Conservation (phyloP, 2,329 filamentous ascomycete species). For the Pseudocercospora macadamiae region DNA sequence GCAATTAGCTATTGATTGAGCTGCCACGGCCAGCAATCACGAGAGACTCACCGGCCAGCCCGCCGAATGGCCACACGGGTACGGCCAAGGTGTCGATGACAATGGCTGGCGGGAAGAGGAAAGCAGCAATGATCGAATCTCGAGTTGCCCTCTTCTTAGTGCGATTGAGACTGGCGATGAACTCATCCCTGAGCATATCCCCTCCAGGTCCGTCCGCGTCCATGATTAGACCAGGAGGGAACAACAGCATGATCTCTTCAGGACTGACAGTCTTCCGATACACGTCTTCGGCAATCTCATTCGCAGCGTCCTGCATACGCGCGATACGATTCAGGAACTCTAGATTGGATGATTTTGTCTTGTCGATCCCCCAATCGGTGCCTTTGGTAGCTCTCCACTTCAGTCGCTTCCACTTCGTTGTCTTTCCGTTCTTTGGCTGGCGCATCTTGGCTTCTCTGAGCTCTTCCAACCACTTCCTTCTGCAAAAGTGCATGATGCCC, state of each 20-base stretch:
- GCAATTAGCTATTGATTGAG: too few species aligned
- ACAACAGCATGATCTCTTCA: slow-evolving; percentile 47
- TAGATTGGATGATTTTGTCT: slow-evolving; percentile 46
- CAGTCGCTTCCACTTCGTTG: slow-evolving; percentile 46
- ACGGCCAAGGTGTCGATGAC: slow-evolving; percentile 40
- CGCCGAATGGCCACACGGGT: slow-evolving; percentile 44
- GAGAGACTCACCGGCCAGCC: slow-evolving; percentile 28
- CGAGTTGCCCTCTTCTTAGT: slow-evolving; percentile 47
- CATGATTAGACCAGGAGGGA: slow-evolving; percentile 36
- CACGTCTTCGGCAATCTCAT: slow-evolving; percentile 37
- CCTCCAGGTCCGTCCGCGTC: slow-evolving; percentile 33
- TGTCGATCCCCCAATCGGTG: slow-evolving; percentile 45
- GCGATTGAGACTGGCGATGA: slow-evolving; percentile 46
- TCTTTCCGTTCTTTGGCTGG: slow-evolving; percentile 42
- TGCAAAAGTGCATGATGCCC: slow-evolving; percentile 46
- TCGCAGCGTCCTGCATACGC: slow-evolving; percentile 22
- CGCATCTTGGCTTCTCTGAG: slow-evolving; percentile 46
- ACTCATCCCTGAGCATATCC: slow-evolving; percentile 41
- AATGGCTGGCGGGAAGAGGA: slow-evolving; percentile 44
- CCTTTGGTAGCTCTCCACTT: slow-evolving; percentile 46
- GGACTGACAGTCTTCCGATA: slow-evolving; percentile 43
- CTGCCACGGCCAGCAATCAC: not conserved
- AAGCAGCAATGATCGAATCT: slow-evolving; percentile 48
- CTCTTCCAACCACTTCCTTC: slow-evolving; percentile 52
- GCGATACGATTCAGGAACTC: slow-evolving; percentile 49